phyloP scores from a whole-genome alignment of 257 asterid species.

The Verbascum thapsus region DNA sequence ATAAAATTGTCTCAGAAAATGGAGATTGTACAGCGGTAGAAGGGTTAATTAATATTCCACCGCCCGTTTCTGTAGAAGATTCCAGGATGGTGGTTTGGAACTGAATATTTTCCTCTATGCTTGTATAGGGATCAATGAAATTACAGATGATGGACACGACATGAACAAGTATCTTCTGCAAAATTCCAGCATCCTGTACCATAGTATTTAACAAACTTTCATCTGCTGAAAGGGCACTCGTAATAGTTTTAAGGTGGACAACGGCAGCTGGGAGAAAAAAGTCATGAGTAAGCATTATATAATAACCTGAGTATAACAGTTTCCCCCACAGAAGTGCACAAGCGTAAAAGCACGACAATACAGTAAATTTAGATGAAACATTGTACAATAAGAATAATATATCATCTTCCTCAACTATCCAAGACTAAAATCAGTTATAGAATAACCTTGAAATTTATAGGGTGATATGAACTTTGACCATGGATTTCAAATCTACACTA shows the following conservation, averaged over 20 bases:
- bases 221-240: constrained; percentile 76
- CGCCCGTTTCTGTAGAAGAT: constrained; percentile 39
- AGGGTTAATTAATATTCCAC: constrained; percentile 39
- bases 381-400: constrained; percentile 2
- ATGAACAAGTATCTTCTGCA: constrained; percentile 76
- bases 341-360: background rate
- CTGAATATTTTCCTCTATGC: constrained; percentile 45
- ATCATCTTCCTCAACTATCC: constrained; percentile 6
- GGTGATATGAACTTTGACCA: constrained; percentile 17
- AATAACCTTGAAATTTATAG: constrained; percentile 7
- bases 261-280: constrained; percentile 69
- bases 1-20: constrained; percentile 51
- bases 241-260: constrained; percentile 83
- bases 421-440: constrained; percentile 1
- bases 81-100: constrained; percentile 40
- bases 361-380: constrained; percentile 20
- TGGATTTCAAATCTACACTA: constrained; percentile 17
- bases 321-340: constrained; percentile 15
- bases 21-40: constrained; percentile 40
- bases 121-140: constrained; percentile 60
- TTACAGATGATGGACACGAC: constrained; percentile 76
- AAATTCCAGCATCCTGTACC: constrained; percentile 61
- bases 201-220: constrained; percentile 53
- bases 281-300: constrained; percentile 25
- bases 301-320: constrained; percentile 15